phyloP scores from a whole-genome alignment of 306 rosid species.

The Aeschynomene evenia region DNA sequence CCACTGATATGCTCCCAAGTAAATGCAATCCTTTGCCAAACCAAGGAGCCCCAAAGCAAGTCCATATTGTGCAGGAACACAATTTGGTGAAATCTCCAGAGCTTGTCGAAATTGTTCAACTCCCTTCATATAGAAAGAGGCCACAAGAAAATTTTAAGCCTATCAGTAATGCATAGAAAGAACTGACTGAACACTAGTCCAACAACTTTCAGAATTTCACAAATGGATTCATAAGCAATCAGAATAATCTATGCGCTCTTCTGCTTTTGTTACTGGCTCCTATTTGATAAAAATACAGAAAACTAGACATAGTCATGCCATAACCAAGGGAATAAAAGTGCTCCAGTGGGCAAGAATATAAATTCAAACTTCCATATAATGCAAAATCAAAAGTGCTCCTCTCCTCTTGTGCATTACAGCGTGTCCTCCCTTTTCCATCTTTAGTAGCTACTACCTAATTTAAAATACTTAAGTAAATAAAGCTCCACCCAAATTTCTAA shows the following conservation, averaged over 20 bases:
- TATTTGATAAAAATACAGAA: neutral
- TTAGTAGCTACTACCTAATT: neutral
- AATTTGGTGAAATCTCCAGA: conserved; percentile 60
- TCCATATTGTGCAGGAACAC: conserved; percentile 78
- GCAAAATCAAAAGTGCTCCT: neutral
- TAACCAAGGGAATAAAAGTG: neutral
- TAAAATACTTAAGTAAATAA: neutral
- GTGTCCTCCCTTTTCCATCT: neutral
- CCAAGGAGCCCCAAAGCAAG: conserved; percentile 85
- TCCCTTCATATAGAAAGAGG: conserved; percentile 61
- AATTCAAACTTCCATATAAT: neutral
- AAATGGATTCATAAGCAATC: neutral
- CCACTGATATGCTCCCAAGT: conserved; percentile 81
- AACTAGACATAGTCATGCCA: neutral
- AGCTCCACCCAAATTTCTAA: neutral
- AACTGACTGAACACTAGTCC: neutral
- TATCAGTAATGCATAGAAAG: conserved; percentile 8
- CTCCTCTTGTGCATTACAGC: neutral
- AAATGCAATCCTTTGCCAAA: conserved; percentile 70
- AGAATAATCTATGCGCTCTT: neutral
- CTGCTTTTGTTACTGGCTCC: neutral
- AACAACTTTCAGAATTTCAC: conserved; percentile 15
- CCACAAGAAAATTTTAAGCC: conserved; percentile 21
- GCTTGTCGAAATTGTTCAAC: conserved; percentile 82
- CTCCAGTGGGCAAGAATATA: neutral